These are phyloP conservation scores for Verruconis gallopava DNA, from an alignment of 2,329 filamentous ascomycete species.

Conservation along the genomic window DNA sequence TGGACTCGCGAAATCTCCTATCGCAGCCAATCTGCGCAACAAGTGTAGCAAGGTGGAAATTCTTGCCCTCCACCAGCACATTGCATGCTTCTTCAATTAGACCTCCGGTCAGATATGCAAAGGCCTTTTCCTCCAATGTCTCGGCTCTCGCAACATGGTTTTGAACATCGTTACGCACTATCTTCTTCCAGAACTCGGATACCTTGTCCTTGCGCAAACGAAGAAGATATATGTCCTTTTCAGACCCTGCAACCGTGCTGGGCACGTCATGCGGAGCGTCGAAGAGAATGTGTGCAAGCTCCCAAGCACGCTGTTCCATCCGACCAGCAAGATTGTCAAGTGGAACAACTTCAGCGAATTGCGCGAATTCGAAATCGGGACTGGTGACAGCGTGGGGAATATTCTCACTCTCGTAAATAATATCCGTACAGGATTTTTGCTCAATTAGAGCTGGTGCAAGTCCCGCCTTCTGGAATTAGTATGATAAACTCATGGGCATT, in stretches of 20 bases:
- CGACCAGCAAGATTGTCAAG: slow-evolving; percentile 23
- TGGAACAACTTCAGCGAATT: slow-evolving; percentile 33
- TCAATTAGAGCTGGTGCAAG: slow-evolving; percentile 43
- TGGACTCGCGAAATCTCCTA: slow-evolving; percentile 53
- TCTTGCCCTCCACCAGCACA: slow-evolving; percentile 57
- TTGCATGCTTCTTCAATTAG: slow-evolving; percentile 74
- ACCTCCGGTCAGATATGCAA: slow-evolving; percentile 67
- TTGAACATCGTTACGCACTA: slow-evolving; percentile 28
- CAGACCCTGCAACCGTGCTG: neutral
- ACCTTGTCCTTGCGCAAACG: slow-evolving; percentile 45
- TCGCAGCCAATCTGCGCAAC: slow-evolving; percentile 71
- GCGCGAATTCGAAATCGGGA: slow-evolving; percentile 34
- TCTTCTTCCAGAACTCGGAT: slow-evolving; percentile 48
- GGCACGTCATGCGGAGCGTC: slow-evolving; percentile 39
- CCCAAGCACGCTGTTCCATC: slow-evolving; percentile 70
- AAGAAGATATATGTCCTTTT: slow-evolving; percentile 25
- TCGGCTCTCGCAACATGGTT: slow-evolving; percentile 42
- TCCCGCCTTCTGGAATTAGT: neutral
- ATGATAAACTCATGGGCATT: neutral
- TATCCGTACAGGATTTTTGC: slow-evolving; percentile 42
- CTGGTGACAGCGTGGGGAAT: slow-evolving; percentile 47
- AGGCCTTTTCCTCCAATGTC: slow-evolving; percentile 67
- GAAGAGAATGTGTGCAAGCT: slow-evolving; percentile 75
- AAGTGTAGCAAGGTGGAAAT: slow-evolving; percentile 75
- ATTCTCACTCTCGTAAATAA: slow-evolving; percentile 28